Evolutionary conservation across 805 yeast species (phyloP).

Genomic region (Lipomyces lipofer): DNA sequence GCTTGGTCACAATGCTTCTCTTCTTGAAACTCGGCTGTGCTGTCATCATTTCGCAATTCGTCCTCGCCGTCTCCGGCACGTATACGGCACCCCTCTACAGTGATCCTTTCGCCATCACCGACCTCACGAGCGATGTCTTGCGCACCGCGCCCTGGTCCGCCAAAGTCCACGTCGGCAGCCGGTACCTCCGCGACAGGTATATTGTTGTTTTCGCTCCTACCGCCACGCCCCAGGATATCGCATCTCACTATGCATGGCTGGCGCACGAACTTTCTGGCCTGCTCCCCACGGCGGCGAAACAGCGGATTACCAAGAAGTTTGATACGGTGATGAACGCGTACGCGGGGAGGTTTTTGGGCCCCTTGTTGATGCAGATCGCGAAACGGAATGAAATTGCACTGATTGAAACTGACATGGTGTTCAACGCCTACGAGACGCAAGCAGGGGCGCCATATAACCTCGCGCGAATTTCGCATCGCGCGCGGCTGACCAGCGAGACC

Average conservation of each 20-base stretch:
- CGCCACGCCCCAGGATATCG: constrained; percentile 2
- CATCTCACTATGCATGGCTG: constrained; percentile 39
- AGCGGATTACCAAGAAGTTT: constrained; percentile 10
- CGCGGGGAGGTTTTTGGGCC: constrained; percentile 17
- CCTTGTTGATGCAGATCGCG: constrained; percentile 17
- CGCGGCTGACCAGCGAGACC: constrained; percentile 7
- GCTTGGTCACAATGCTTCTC: too few relatives aligned
- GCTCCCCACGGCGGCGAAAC: constrained; percentile 2
- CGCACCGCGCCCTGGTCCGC: too few relatives aligned
- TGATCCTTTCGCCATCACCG: too few relatives aligned
- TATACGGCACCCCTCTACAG: too few relatives aligned
- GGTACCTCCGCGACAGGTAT: constrained; percentile 11
- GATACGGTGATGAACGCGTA: constrained; percentile 9
- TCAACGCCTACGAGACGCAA: constrained; percentile 12
- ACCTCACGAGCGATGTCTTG: too few relatives aligned
- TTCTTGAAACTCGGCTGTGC: too few relatives aligned
- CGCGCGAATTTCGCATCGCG: constrained; percentile 22
- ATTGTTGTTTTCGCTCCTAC: constrained; percentile 14
- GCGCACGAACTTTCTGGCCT: constrained; percentile 14
- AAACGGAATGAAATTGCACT: constrained; percentile 22
- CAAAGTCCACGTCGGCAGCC: constrained; percentile 1
- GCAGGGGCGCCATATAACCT: constrained; percentile 22
- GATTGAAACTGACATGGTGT: constrained; percentile 19
- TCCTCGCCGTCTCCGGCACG: too few relatives aligned
- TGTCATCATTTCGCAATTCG: too few relatives aligned